These are phyloP conservation scores for Penicillium verrucosum DNA, from an alignment of 2,329 filamentous ascomycete species.

Conservation along the genomic window DNA sequence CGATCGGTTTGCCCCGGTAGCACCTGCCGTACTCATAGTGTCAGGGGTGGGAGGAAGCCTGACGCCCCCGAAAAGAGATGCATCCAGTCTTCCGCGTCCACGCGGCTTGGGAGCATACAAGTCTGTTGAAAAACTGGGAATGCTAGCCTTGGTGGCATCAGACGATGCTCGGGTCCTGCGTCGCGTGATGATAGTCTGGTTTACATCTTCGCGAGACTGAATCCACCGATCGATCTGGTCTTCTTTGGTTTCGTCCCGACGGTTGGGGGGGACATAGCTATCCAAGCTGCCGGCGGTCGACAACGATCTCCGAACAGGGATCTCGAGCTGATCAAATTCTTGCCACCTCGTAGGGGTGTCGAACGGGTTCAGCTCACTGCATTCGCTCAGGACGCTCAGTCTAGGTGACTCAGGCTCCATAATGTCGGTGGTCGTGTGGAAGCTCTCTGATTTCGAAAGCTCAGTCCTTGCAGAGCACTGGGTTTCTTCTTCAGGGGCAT, in stretches of 20 bases:
- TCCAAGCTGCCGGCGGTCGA: constrained; percentile 15
- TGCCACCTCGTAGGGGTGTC: constrained; percentile 24
- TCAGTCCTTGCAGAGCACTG: constrained; percentile 26
- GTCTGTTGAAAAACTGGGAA: constrained; percentile 23
- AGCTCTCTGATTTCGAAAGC: constrained; percentile 36
- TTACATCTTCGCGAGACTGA: constrained; percentile 21
- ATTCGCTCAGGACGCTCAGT: constrained; percentile 45
- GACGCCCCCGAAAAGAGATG: constrained; percentile 32
- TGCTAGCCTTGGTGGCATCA: constrained; percentile 22
- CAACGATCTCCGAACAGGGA: constrained; percentile 26
- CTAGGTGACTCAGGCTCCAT: constrained; percentile 39
- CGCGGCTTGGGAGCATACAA: constrained; percentile 25
- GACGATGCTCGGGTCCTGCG: constrained; percentile 18
- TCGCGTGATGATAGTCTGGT: constrained; percentile 18
- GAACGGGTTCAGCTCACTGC: constrained; percentile 40
- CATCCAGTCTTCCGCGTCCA: constrained; percentile 30
- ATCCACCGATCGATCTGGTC: constrained; percentile 36
- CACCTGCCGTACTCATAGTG: constrained; percentile 43
- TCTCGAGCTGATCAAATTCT: constrained; percentile 28
- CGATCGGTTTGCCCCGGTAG: constrained; percentile 19
- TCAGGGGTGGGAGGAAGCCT: constrained; percentile 43
- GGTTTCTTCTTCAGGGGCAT: constrained; percentile 28
- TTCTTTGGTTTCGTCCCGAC: constrained; percentile 20
- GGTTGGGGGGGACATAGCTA: constrained; percentile 13
- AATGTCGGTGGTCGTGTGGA: constrained; percentile 35